phyloP scores from a whole-genome alignment of 1,284 basidiomycete genomes.

The Tylopilus sp. region DNA sequence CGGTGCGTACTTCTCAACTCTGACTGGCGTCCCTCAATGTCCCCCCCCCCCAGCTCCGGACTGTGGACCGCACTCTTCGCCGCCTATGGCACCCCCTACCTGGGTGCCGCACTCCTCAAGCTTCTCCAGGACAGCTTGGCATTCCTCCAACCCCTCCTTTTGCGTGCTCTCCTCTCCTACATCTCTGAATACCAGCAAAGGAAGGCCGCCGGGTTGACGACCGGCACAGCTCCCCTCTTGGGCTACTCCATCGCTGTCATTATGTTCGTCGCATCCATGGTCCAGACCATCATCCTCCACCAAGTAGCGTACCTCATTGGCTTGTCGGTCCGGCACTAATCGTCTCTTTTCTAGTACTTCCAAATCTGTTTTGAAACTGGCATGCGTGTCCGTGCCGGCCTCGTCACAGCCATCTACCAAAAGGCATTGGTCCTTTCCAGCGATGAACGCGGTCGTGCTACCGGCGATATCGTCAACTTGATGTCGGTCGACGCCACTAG shows the following conservation, averaged over 20 bases:
- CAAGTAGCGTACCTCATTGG: slow-evolving; percentile 51
- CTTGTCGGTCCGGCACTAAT: not conserved
- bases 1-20: slow-evolving; percentile 40
- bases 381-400: slow-evolving; percentile 87
- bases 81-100: slow-evolving; percentile 79
- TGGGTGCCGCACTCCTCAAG: slow-evolving; percentile 67
- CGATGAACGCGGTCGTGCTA: slow-evolving; percentile 73
- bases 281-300: slow-evolving; percentile 83
- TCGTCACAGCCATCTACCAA: slow-evolving; percentile 82
- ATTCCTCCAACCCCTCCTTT: slow-evolving; percentile 88
- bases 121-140: slow-evolving; percentile 74
- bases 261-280: slow-evolving; percentile 78
- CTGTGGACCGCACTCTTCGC: slow-evolving; percentile 71
- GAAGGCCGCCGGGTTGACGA: slow-evolving; percentile 16
- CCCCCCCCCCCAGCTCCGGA: slow-evolving; percentile 29
- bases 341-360: slow-evolving; percentile 58
- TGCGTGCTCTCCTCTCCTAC: slow-evolving; percentile 78
- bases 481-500: slow-evolving; percentile 87
- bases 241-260: slow-evolving; percentile 74
- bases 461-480: slow-evolving; percentile 92
- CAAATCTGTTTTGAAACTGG: slow-evolving; percentile 80
- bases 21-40: slow-evolving; percentile 2
- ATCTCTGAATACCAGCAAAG: slow-evolving; percentile 72
- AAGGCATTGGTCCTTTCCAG: slow-evolving; percentile 85
- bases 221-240: slow-evolving; percentile 40